A percentile compares a stretch with the other conserved stretches of the same genome.
Evolutionary conservation across 805 yeast genomes (phyloP).

Genomic region (Kodamaea kaohsiungensis): DNA sequence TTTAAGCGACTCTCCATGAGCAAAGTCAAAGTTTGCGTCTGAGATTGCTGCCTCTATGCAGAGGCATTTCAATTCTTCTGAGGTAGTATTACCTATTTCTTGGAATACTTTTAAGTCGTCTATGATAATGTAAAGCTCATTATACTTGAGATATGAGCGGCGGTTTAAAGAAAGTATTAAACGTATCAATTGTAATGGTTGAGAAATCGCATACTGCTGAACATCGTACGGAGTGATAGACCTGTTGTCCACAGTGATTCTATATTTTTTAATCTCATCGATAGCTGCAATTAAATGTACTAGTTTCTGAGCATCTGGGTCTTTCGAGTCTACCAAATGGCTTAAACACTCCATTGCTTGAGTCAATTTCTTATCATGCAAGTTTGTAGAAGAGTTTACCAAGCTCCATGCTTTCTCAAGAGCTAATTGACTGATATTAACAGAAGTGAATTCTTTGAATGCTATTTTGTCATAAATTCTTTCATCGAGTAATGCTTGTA

Average conservation of each 20-base stretch:
- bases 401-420: conserved; percentile 22
- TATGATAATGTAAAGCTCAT: conserved; percentile 42
- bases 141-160: conserved; percentile 47
- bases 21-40: conserved; percentile 60
- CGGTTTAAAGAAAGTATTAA: conserved; percentile 55
- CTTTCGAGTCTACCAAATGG: conserved; percentile 21
- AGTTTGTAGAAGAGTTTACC: conserved; percentile 18
- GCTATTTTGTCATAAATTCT: neutral
- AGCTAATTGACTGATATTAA: conserved; percentile 13
- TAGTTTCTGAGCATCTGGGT: conserved; percentile 15
- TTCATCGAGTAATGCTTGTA: conserved; percentile 4
- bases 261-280: conserved; percentile 36
- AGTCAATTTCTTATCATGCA: conserved; percentile 34
- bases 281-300: conserved; percentile 41
- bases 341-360: conserved; percentile 26
- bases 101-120: conserved; percentile 28
- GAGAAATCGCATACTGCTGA: conserved; percentile 1
- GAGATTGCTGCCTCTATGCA: conserved; percentile 70
- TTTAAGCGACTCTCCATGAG: conserved; percentile 45
- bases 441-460: neutral
- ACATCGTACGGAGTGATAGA: conserved; percentile 10
- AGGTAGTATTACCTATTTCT: neutral
- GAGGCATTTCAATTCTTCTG: conserved; percentile 33
- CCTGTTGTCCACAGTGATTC: conserved; percentile 18
- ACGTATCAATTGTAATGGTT: conserved; percentile 38